phyloP scores from a whole-genome alignment of 805 yeast species.

The Helenozyma baotianmanensis region DNA sequence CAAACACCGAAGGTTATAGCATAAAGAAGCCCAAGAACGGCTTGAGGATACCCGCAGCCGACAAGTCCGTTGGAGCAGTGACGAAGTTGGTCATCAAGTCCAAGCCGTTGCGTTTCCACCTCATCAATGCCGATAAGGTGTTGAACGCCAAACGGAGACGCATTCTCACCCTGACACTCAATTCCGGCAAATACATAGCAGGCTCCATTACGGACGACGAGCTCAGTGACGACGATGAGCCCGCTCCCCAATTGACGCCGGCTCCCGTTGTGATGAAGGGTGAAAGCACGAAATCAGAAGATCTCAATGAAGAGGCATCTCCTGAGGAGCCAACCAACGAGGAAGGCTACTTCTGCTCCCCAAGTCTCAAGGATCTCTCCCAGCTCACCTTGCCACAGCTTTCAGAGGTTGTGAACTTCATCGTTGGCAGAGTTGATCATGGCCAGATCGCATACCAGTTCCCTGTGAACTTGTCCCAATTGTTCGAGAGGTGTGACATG shows the following conservation, averaged over 20 bases:
- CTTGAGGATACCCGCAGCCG: background rate
- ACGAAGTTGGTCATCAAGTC: conserved; percentile 36
- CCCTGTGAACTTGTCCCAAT: conserved; percentile 64
- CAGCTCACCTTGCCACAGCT: conserved; percentile 44
- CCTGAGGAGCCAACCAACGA: conserved; percentile 2
- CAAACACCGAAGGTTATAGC: background rate
- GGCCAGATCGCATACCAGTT: conserved; percentile 64
- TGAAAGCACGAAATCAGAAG: background rate
- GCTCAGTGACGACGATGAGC: conserved; percentile 20
- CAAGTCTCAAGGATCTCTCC: conserved; percentile 49
- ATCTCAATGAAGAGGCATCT: conserved; percentile 14
- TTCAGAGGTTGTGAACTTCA: conserved; percentile 54
- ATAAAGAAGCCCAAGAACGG: background rate
- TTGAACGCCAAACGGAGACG: conserved; percentile 31
- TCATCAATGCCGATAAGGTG: conserved; percentile 39
- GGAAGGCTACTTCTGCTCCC: conserved; percentile 69
- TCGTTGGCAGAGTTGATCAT: conserved; percentile 61
- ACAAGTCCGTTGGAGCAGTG: conserved; percentile 20
- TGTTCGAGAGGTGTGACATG: conserved; percentile 38
- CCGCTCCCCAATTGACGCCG: background rate
- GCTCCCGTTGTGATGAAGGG: background rate
- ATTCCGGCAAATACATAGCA: background rate
- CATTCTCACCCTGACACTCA: conserved; percentile 12
- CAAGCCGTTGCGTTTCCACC: conserved; percentile 37
- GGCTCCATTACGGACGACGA: conserved; percentile 14